Evolutionary conservation across 805 yeast genomes (phyloP).

Genomic region (Nakazawaea sp.): DNA sequence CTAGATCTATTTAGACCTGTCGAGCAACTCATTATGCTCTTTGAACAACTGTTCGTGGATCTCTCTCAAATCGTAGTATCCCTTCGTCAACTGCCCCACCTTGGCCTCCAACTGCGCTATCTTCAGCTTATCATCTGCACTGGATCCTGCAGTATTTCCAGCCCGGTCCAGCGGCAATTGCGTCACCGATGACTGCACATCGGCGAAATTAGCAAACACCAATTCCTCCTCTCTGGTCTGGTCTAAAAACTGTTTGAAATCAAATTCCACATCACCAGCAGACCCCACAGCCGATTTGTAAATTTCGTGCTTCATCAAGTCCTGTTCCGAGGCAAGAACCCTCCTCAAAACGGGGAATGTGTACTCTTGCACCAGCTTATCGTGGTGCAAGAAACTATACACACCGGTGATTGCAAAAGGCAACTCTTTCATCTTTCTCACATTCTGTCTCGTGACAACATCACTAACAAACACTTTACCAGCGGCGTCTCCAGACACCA

Average conservation of each 20-base stretch:
- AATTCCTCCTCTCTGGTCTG: constrained; percentile 44
- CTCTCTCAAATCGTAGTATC: constrained; percentile 50
- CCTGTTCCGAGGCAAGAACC: constrained; percentile 35
- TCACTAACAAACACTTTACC: constrained; percentile 71
- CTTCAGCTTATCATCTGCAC: constrained; percentile 20
- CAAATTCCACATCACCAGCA: constrained; percentile 12
- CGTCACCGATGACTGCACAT: constrained; percentile 31
- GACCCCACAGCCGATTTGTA: constrained; percentile 16
- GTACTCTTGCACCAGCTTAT: neutral
- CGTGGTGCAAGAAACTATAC: constrained; percentile 11
- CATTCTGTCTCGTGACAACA: constrained; percentile 59
- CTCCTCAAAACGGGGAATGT: constrained; percentile 63
- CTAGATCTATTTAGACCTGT: neutral
- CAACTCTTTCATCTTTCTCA: constrained; percentile 41
- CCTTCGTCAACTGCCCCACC: constrained; percentile 43
- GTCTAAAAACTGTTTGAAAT: constrained; percentile 44
- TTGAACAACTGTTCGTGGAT: constrained; percentile 53
- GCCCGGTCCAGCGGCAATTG: constrained; percentile 2
- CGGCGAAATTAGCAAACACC: constrained; percentile 37
- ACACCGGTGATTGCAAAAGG: constrained; percentile 21
- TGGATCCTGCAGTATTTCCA: neutral
- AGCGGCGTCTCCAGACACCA: constrained; percentile 66
- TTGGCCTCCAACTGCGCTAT: constrained; percentile 35
- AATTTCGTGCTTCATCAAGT: constrained; percentile 36
- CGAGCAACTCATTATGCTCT: constrained; percentile 36